Evolutionary conservation across 345 rosid genomes (phyloP), one percentile per base, ranked within the genome.

Genomic region (Populus ilicifolia): DNA sequence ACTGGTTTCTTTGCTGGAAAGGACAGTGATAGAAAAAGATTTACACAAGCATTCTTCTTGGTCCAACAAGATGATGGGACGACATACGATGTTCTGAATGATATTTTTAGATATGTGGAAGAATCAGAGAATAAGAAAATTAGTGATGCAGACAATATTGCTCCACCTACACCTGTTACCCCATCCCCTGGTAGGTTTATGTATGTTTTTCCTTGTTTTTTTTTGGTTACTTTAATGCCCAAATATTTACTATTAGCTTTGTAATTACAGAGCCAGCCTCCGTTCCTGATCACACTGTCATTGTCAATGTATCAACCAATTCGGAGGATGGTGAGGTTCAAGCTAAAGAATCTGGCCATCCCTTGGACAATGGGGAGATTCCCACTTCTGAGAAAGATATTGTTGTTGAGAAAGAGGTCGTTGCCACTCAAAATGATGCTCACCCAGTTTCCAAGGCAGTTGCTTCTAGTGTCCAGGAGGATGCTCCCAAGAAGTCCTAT

Each of bases 71-170:
- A 85, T 7, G 66, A 77, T 13, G 71, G 77, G 23, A 41, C 14
- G 29, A 82, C 90, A 48, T 94, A 83, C 80, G 92, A 62, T 82
- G 98, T 94, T 69, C 78, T 87, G n/a, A 92, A 89, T 71, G 98
- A 94, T 81, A 77, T 89, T 48, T 83, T 94, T 65, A 90, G 94
- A 82, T 91, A 83, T 9, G 81, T 89, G 61, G 88, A 72, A 6
- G 78, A 79, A 79, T 41, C 70, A 67, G 78, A 38, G 9, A 78
- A 61, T 39, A n/a, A 56, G 10, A 43, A 67, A 69, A 78, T 63
- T 18, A 75, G 33, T 73, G 88, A 70, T 67, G 85, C 52, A 6
- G 88, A 81, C 63, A 38, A 36, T 14, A 52, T 66, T 69, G 76
- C 81, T 73, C 83, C 79, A 73, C 30, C 67, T 75, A 85, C 78